These are phyloP conservation scores for Sabuloglossum arenarium DNA, from an alignment of 495 filamentous ascomycete species.

Conservation along the genomic window DNA sequence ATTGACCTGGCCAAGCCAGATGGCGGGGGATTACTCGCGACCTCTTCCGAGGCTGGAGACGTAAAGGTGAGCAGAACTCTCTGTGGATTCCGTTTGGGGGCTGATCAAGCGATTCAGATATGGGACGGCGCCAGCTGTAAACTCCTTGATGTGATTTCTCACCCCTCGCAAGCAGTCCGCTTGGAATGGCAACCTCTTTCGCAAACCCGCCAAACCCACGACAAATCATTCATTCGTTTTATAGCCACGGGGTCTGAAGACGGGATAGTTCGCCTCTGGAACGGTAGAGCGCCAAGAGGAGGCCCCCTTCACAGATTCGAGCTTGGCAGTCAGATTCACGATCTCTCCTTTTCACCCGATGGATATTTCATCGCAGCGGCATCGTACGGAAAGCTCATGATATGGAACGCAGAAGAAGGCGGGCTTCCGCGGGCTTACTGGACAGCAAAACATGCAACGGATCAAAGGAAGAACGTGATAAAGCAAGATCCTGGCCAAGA, in stretches of 20 bases:
- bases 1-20: not conserved
- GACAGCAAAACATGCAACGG: conserved; percentile 14
- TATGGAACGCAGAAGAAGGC: conserved; percentile 52
- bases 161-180: not conserved
- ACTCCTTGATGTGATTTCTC: not conserved
- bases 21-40: not conserved
- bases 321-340: conserved; percentile 32
- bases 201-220: not conserved
- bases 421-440: conserved; percentile 45
- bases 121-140: not conserved
- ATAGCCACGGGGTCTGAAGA: conserved; percentile 23
- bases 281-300: conserved; percentile 35
- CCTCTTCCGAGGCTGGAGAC: not conserved
- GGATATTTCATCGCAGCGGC: conserved; percentile 50
- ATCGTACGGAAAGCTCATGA: conserved; percentile 38
- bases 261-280: conserved; percentile 48
- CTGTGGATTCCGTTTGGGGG: conserved; percentile 13
- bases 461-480: not conserved
- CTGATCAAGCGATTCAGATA: not conserved
- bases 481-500: conserved; percentile 14
- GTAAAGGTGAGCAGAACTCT: not conserved
- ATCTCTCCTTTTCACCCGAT: conserved; percentile 49
- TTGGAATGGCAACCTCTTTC: conserved; percentile 7
- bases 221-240: conserved; percentile 1
- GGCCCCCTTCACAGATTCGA: conserved; percentile 19